Evolutionary conservation across 2,329 filamentous ascomycete species (phyloP).

Genomic region (Aspergillus ustus): DNA sequence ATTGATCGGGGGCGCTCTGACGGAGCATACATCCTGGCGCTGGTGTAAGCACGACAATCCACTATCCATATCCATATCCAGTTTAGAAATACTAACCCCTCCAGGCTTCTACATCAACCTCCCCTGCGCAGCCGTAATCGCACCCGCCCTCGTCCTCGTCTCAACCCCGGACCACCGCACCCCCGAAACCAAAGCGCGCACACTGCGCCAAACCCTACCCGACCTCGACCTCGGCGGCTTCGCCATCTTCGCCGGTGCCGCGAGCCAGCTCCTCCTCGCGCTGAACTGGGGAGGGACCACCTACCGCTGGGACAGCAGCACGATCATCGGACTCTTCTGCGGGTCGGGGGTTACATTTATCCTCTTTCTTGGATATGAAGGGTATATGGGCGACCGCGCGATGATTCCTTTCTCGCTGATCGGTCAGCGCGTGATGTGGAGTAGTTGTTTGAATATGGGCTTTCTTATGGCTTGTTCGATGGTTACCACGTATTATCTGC

Average conservation of each 20-base stretch:
- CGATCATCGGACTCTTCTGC: too few species aligned
- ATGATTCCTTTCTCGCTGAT: slow-evolving; percentile 4
- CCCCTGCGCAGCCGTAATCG: not conserved
- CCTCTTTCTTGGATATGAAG: not conserved
- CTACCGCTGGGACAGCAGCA: not conserved
- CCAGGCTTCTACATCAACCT: slow-evolving; percentile 18
- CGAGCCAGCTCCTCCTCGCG: not conserved
- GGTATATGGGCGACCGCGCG: not conserved
- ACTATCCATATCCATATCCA: not conserved
- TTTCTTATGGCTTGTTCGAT: too few species aligned
- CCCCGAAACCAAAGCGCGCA: not conserved
- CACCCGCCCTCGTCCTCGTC: not conserved
- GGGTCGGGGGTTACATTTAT: too few species aligned
- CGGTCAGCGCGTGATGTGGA: not conserved
- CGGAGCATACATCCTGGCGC: slow-evolving; percentile 9
- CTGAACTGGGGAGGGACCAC: slow-evolving; percentile 2
- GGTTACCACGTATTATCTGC: slow-evolving; percentile 47
- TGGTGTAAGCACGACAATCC: slow-evolving; percentile 8
- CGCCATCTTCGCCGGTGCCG: not conserved
- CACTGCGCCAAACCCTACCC: not conserved
- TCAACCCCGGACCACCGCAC: not conserved
- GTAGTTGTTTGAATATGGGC: not conserved
- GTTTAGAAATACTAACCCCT: not conserved
- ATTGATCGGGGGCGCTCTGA: slow-evolving; percentile 9
- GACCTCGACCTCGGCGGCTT: not conserved